Conservation (phyloP, 352 stramenopile species). For the Phytophthora niederhauseri region DNA sequence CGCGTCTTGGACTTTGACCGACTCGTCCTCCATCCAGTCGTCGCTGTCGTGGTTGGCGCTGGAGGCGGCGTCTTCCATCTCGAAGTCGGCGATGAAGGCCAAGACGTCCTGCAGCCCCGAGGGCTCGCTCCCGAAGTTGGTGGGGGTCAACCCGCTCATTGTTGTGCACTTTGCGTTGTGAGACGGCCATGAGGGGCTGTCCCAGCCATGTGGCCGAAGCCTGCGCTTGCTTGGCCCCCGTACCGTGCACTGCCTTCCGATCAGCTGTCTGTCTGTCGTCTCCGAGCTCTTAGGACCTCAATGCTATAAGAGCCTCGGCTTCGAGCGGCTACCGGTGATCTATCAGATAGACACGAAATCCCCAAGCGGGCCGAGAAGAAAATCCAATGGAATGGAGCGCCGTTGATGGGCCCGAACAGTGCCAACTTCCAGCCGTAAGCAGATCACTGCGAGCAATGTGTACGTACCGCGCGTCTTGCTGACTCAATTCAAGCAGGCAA, state of each 20-base stretch:
- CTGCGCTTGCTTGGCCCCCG: no score
- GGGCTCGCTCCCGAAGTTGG: slow-evolving; percentile 13
- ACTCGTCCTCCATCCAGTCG: slow-evolving; percentile 16
- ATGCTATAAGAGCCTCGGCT: no score
- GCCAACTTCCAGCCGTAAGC: not conserved
- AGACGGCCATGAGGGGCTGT: slow-evolving; percentile 10
- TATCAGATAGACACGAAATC: slow-evolving; percentile 7
- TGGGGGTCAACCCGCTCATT: slow-evolving; percentile 32
- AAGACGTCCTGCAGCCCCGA: slow-evolving; percentile 34
- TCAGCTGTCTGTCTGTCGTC: slow-evolving; percentile 22
- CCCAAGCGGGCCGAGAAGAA: slow-evolving; percentile 27
- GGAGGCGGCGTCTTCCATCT: slow-evolving; percentile 27
- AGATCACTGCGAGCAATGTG: no score
- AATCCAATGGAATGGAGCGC: slow-evolving; percentile 12
- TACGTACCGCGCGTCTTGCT: no score
- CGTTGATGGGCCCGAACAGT: not conserved
- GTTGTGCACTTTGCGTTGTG: slow-evolving; percentile 32
- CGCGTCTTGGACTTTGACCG: not conserved
- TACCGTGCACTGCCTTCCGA: slow-evolving; percentile 7
- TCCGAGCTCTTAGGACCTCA: no score
- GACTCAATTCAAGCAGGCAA: no score
- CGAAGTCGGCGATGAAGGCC: slow-evolving; percentile 39
- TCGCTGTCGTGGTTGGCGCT: slow-evolving; percentile 9
- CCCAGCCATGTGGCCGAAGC: slow-evolving; percentile 30
- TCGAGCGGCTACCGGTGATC: not conserved